A percentile compares a stretch with the other conserved stretches of the same genome.
These are phyloP conservation scores for Plantago ovata DNA, from an alignment of 257 asterid species.

Conservation along the genomic window DNA sequence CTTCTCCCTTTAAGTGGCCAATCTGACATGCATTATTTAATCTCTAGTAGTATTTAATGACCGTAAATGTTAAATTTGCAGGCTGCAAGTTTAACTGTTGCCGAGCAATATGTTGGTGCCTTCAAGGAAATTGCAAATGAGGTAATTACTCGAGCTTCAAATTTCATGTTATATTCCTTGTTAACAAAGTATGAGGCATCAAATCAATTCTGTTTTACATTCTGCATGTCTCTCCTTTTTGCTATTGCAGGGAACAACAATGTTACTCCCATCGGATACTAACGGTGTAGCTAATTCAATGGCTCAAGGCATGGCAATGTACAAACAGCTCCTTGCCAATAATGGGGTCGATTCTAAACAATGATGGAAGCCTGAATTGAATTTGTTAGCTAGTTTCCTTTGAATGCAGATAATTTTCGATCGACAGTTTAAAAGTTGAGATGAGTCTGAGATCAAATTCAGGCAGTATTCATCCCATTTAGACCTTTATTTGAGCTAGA, in stretches of 20 bases:
- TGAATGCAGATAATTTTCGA: too few relatives aligned
- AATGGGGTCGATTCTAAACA: constrained; percentile 6
- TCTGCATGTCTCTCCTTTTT: background rate
- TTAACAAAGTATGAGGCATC: background rate
- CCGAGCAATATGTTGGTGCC: constrained; percentile 87
- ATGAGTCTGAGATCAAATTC: too few relatives aligned
- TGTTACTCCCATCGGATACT: constrained; percentile 72
- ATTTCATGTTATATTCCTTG: background rate
- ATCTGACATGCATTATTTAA: background rate
- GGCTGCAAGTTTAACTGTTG: constrained; percentile 91
- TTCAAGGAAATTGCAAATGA: constrained; percentile 73
- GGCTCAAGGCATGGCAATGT: constrained; percentile 59
- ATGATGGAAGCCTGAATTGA: background rate
- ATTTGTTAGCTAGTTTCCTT: too few relatives aligned
- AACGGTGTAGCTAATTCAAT: constrained; percentile 69
- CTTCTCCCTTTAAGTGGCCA: constrained; percentile 2
- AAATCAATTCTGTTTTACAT: background rate
- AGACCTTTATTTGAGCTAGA: too few relatives aligned
- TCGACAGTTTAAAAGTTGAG: too few relatives aligned
- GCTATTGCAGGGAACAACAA: constrained; percentile 64
- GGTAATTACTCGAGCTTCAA: constrained; percentile 44
- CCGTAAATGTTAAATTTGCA: constrained; percentile 27
- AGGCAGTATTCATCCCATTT: too few relatives aligned
- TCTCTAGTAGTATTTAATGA: too few relatives aligned
- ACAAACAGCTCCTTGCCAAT: constrained; percentile 50